phyloP scores from a whole-genome alignment of 2,329 filamentous ascomycete species.

The Talaromyces sp. region DNA sequence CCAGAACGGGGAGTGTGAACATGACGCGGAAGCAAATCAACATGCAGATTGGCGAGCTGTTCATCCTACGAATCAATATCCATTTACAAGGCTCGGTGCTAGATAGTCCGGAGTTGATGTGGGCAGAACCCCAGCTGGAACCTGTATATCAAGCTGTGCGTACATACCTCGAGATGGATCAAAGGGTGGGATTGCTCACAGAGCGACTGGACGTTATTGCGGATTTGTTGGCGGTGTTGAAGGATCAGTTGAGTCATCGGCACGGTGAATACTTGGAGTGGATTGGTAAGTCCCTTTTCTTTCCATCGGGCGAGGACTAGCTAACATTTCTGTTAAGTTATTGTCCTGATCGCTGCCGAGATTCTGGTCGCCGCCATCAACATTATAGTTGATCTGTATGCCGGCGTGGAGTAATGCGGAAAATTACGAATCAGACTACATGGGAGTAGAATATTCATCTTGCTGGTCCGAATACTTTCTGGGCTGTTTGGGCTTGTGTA shows the following conservation, averaged over 20 bases:
- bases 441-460: not conserved
- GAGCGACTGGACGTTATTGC: conserved; percentile 90
- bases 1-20: conserved; percentile 84
- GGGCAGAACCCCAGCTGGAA: conserved; percentile 94
- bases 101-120: conserved; percentile 95
- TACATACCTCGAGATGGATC: conserved; percentile 97
- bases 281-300: conserved; percentile 67
- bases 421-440: not conserved
- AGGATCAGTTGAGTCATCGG: conserved; percentile 91
- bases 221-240: conserved; percentile 85
- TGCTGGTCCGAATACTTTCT: not conserved
- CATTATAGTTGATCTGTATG: conserved; percentile 90
- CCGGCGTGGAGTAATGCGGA: conserved; percentile 52
- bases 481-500: not conserved
- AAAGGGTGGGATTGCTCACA: conserved; percentile 81
- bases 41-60: conserved; percentile 98
- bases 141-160: conserved; percentile 94
- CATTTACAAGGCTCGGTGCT: conserved; percentile 95
- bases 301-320: not conserved
- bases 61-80: conserved; percentile 96
- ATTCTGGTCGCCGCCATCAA: conserved; percentile 91
- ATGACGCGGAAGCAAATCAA: conserved; percentile 89
- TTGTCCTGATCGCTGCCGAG: conserved; percentile 91
- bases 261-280: conserved; percentile 86
- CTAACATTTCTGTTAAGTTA: conserved; percentile 56